These are phyloP conservation scores for Yamadazyma triangularis DNA, from an alignment of 1,139 yeast species.

Conservation along the genomic window DNA sequence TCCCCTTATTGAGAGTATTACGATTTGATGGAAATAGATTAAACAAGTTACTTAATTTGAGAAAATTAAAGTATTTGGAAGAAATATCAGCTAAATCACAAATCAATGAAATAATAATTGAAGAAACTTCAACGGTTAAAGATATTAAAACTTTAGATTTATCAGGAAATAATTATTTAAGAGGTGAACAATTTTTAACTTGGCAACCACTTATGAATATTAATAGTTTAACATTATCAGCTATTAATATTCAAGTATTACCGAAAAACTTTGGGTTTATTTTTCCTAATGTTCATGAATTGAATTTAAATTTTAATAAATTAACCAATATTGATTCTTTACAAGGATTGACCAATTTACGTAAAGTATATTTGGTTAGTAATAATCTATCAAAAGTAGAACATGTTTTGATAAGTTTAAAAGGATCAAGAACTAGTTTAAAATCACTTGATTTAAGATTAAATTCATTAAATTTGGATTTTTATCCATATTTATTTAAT, in stretches of 20 bases:
- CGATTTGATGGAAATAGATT: slow-evolving; percentile 44
- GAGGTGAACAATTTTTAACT: slow-evolving; percentile 1
- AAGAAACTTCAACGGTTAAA: slow-evolving; percentile 16
- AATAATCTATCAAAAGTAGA: slow-evolving; percentile 37
- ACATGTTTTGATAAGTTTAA: slow-evolving; percentile 27
- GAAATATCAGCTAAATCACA: slow-evolving; percentile 41
- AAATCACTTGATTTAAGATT: slow-evolving; percentile 45
- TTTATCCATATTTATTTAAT: slow-evolving; percentile 52
- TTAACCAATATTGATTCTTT: slow-evolving; percentile 27
- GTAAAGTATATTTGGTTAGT: slow-evolving; percentile 41
- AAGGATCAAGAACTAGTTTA: slow-evolving; percentile 28
- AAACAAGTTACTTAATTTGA: slow-evolving; percentile 16
- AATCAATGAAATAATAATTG: slow-evolving; percentile 14
- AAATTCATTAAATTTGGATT: slow-evolving; percentile 44
- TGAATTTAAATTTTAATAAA: slow-evolving; percentile 49
- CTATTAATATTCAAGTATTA: slow-evolving; percentile 34
- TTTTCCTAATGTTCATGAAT: slow-evolving; percentile 45
- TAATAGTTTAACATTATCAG: slow-evolving; percentile 37
- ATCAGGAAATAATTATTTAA: slow-evolving; percentile 29
- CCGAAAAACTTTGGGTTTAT: slow-evolving; percentile 31
- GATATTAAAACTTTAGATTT: slow-evolving; percentile 29
- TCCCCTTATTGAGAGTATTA: slow-evolving; percentile 39
- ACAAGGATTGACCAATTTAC: slow-evolving; percentile 26
- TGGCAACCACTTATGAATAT: slow-evolving; percentile 28
- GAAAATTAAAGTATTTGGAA: slow-evolving; percentile 32